Evolutionary conservation across 2,329 filamentous ascomycete genomes (phyloP).

Genomic region (Paraphoma chrysanthemicola): DNA sequence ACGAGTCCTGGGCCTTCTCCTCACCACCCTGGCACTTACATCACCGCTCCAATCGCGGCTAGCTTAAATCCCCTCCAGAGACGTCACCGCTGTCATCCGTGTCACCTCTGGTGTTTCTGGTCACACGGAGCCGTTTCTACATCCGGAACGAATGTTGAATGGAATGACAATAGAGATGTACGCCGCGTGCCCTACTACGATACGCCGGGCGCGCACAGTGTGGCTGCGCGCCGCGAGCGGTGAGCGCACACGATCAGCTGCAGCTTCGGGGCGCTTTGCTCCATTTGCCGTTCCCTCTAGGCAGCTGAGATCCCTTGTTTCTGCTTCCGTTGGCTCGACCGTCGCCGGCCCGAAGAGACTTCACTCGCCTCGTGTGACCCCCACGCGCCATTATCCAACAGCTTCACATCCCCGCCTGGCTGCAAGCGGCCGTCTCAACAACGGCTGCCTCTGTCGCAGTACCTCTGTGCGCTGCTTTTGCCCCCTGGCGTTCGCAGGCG

Average conservation of each 20-base stretch:
- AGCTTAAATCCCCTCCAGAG: neutral
- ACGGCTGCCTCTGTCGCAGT: neutral
- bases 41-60: neutral
- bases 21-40: neutral
- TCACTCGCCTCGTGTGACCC: conserved; percentile 28
- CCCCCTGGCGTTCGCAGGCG: neutral
- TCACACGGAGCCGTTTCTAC: conserved; percentile 8
- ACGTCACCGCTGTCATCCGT: neutral
- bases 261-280: conserved; percentile 5
- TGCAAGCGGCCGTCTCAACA: conserved; percentile 2
- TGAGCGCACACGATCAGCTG: conserved; percentile 22
- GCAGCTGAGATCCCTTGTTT: neutral
- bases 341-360: conserved; percentile 17
- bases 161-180: too few relatives aligned
- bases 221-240: conserved; percentile 7
- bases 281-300: neutral
- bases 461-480: neutral
- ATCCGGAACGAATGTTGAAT: too few relatives aligned
- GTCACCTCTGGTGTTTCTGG: neutral
- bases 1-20: neutral
- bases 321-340: neutral
- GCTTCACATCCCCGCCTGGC: conserved; percentile 8
- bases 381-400: conserved; percentile 48
- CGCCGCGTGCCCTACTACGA: neutral
- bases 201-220: neutral